Base-by-base conservation (phyloP, 1,284 basidiomycete genomes). In the Vanrija sp. region DNA sequence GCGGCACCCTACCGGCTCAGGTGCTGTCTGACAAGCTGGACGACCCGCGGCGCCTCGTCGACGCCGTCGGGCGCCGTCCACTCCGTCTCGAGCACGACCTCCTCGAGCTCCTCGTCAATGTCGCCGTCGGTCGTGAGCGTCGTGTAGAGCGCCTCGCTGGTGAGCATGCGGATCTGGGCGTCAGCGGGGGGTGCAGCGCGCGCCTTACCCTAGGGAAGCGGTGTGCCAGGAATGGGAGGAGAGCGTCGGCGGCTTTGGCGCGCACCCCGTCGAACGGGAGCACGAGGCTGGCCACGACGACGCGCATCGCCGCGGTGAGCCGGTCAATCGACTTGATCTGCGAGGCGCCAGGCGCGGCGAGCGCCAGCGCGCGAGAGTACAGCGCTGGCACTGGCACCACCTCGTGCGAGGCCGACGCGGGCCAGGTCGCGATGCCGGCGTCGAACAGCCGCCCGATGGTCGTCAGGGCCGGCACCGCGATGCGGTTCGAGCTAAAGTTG, bases 71-170 rank as follows among this genome's bases (percentile, higher is more conserved):
- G 55, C 6, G 59, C 65, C 2, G 62, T 61, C 91, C 92, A 96
- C 67, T 84, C 83, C 12, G 89, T 91, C 68, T 89, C 86, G 14
- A 92, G 73, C 35, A 95, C 73, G 6, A 88, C 67, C n/a, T 85
- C 82, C 67, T 93, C 90, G 1, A 84, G 79, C 50, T 84, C 85
- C 15, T 85, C 84, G 12, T 87, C 85, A 0, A 80, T 82, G 55
- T 88, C 86, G 45, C 80, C 80, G 47, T 80, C 80, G 54, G 82
- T 83, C 65, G 88, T 86, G 19, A 90, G 73, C 10, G 82, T 78
- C 24, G 89, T 75, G 67, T 90, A 95, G 0, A 94, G 69, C 57
- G 86, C 82, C 69, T 95, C 92, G 2, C 89, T 88, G 0, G 88
- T 83, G 53, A 85, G 83, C 7, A 84, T 78, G 45, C 91, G 84